Base-by-base conservation (phyloP, 345 rosid species). In the Raphanus sativus region DNA sequence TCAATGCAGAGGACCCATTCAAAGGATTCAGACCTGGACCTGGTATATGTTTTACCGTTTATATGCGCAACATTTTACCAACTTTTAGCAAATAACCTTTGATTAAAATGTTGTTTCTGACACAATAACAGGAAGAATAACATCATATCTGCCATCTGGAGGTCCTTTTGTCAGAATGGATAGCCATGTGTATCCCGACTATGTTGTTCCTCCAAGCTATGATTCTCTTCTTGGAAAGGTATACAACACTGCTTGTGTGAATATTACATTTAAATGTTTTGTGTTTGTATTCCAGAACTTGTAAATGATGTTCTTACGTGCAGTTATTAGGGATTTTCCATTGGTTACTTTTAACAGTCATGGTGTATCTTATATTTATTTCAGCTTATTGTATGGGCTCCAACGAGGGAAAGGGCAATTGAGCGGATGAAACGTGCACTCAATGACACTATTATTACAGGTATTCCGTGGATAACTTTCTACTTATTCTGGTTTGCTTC, bases 131-230 rank as follows among this genome's bases (percentile, higher is more conserved):
- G 99, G 99, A 66, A 92, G 94, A 85, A 90, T 95, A 84, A 92
- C 97, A 71, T 77, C 99, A 60, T 95, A 95, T 76, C 82, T 95
- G 79, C 99, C 99, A 71, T 89, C 99, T 78, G 98, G 99, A 86
- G 99, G 99, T 60, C 99, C 99, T 13, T 92, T 92, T 81, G 98
- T 95, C 60, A 85, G 99, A 83, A 95, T 95, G 98, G 99, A 95
- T 71, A 95, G 99, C 83, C 99, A 92, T 72, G 90, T 95, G 3
- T 95, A 95, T 86, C 88, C 99, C 34, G 98, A 90, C 82, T 95
- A 92, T 65, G 91, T 92, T 75, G 99, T 95, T 81, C 99, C 99
- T 71, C 99, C 99, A 55, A 95, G 97, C 86, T 95, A 95, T 80
- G 99, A 95, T 83, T 95, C 99, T 64, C 84, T 95, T 59, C 95